Percentiles rank a stretch among this genome's conserved stretches.
Conservation (phyloP, 1,284 basidiomycete genomes). For the Tremellales sp. region DNA sequence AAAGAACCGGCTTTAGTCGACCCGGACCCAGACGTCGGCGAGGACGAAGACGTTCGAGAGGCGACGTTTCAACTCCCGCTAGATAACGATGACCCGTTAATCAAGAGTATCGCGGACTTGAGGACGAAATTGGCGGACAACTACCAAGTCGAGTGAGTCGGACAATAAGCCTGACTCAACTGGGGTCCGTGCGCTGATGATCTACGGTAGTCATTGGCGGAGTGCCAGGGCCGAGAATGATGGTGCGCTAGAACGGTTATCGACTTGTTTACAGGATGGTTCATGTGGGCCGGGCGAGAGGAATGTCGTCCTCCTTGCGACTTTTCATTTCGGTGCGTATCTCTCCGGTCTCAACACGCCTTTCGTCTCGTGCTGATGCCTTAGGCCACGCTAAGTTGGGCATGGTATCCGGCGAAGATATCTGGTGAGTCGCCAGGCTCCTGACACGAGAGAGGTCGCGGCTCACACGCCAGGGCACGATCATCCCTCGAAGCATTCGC, state of each 20-base stretch:
- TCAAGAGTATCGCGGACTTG: neutral
- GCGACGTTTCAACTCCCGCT: neutral
- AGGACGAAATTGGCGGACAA: neutral
- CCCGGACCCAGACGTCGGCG: neutral
- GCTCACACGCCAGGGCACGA: slow-evolving; percentile 17
- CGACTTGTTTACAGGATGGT: slow-evolving; percentile 14
- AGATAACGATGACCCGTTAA: neutral
- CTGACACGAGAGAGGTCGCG: neutral
- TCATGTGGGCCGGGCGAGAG: slow-evolving; percentile 21
- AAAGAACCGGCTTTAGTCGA: neutral
- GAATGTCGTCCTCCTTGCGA: slow-evolving; percentile 26
- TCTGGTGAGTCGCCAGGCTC: slow-evolving; percentile 19
- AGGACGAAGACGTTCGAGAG: neutral
- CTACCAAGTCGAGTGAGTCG: neutral
- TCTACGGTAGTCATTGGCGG: neutral
- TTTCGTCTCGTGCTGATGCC: neutral
- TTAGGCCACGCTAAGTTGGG: neutral
- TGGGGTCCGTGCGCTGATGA: no score
- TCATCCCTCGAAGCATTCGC: slow-evolving; percentile 26
- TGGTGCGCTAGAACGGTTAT: slow-evolving; percentile 15
- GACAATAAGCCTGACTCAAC: no score
- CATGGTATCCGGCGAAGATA: slow-evolving; percentile 24
- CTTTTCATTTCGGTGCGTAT: slow-evolving; percentile 26
- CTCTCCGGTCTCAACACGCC: neutral
- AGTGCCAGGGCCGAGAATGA: neutral